Conservation (phyloP, 2,329 filamentous ascomycete genomes). For the Pseudovirgaria hyperparasitica region DNA sequence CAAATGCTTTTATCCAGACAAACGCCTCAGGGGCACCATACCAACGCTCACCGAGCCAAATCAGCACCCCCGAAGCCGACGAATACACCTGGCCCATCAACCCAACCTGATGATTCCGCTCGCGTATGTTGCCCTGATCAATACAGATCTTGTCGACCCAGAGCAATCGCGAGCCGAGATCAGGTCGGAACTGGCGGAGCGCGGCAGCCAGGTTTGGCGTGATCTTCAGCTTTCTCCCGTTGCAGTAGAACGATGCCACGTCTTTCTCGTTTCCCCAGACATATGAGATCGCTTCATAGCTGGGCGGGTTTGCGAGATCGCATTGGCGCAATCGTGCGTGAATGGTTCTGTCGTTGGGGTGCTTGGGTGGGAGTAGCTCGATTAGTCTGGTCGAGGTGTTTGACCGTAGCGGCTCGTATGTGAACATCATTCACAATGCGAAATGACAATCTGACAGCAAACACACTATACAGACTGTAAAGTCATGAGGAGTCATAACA, state of each 20-base stretch:
- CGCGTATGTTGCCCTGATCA: slow-evolving; percentile 12
- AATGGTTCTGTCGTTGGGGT: too few relatives aligned
- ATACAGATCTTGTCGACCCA: slow-evolving; percentile 13
- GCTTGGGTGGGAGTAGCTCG: too few relatives aligned
- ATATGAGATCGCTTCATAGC: slow-evolving; percentile 15
- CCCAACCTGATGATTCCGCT: slow-evolving; percentile 12
- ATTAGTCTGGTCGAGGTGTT: too few relatives aligned
- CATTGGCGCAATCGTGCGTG: too few relatives aligned
- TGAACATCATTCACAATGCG: too few relatives aligned
- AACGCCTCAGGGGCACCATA: too few relatives aligned
- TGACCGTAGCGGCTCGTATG: too few relatives aligned
- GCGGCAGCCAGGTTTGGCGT: slow-evolving; percentile 9
- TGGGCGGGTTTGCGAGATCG: too few relatives aligned
- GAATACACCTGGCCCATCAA: slow-evolving; percentile 17
- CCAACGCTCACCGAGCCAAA: slow-evolving; percentile 18
- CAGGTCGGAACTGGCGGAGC: slow-evolving; percentile 9
- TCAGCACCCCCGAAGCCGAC: slow-evolving; percentile 12
- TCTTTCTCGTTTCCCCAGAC: slow-evolving; percentile 11
- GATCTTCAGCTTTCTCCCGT: slow-evolving; percentile 8
- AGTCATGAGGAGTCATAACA: too few relatives aligned
- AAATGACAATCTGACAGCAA: too few relatives aligned
- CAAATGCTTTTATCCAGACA: too few relatives aligned
- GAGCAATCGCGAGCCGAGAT: slow-evolving; percentile 6
- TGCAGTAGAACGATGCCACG: slow-evolving; percentile 6
- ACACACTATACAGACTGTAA: too few relatives aligned